Base-by-base conservation (phyloP, 208 protist genomes). In the Trypanosoma rangeli region DNA sequence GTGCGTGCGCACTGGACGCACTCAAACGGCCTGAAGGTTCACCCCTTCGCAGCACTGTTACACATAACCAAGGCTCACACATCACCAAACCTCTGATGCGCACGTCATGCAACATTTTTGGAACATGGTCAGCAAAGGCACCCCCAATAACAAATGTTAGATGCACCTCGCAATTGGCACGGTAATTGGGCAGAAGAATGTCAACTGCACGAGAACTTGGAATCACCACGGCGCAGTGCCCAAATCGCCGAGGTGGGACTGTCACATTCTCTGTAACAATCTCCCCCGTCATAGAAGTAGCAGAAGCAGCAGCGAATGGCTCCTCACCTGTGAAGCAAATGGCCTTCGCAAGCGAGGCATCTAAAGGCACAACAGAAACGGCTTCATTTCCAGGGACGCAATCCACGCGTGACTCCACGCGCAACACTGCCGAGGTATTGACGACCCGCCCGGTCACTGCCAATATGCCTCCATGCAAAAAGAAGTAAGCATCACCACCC, bases 401-500 rank as follows among this genome's bases (percentile, higher is more conserved):
- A 26, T 71, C 58, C 49, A 82, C 77, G 66, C 78, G 70, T n/a
- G 80, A 50, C 16, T 77, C 84, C 35, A 74, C 77, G 56, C 74
- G 73, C 49, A 86, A 42, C 15, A 86, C 68, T 37, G 76, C 79
- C 13, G 70, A 64, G 22, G 72, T 9, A 26, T 76, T 55, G 59
- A 73, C 53, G 46, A 78, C 49, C 15, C 65, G 22, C 16, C 69
- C 54, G 31, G 63, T 64, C 37, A 65, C 56, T 3, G 65, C 29
- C 22, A 60, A 15, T 42, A 63, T 35, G 35, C 58, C 64, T 53
- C 70, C 70, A 46, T 76, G 70, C 8, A 70, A 28, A n/a, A 76
- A 52, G 31, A 70, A 76, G 33, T 60, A 70, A 9, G 35, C 28
- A 29, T 46, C 35, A 13, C 55, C 35, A 13, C 55, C 61, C 13